Evolutionary conservation across 1,284 basidiomycete genomes (phyloP), one percentile per base, ranked within the genome.

Genomic region (Sanghuangporus sanghuang): DNA sequence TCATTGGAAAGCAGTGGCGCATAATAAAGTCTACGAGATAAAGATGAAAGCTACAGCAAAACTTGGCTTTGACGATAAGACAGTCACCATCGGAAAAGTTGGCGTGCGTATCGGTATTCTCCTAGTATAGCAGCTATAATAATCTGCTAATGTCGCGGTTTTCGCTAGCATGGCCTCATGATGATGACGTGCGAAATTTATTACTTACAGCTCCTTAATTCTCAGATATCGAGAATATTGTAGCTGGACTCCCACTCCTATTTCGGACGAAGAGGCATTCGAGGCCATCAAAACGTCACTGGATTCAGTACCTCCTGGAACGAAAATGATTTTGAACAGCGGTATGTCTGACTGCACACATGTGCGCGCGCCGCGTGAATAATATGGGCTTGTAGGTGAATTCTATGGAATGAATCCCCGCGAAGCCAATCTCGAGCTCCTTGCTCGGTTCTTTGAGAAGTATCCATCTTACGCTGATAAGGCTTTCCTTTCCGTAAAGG

Each of bases 211-310:
- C 7, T 23, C 14, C 32, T 7, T 32, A 53, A 6, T 32, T 39
- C 6, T 49, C 9, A 14, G 8, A 18, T 23, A 36, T 18, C 36
- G 53, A 54, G 11, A 8, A 14, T 14, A 12, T 14, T 7, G 3
- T 59, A 78, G 77, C 6, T 77, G 73, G 77, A 71, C 66, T 44
- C 74, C 79, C 12, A 70, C 67, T 27, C 78, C 76, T 9, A 73
- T 78, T 2, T 71, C 82, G 0, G 84, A 89, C 54, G 81, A 85
- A 59, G 75, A 81, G 23, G 80, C 81, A 9, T 88, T 90, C 65
- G 81, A 79, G 48, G 76, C 84, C 4, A 86, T 90, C 76, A 86
- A 84, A 70, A 82, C 86, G 2, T 82, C 82, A 7, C 76, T 90
- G 49, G 80, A 84, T 35, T 79, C 82, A 0, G 74, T 81, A 21